Evolutionary conservation across 2,329 filamentous ascomycete genomes (phyloP).

Genomic region (Penicillium vulpinum): DNA sequence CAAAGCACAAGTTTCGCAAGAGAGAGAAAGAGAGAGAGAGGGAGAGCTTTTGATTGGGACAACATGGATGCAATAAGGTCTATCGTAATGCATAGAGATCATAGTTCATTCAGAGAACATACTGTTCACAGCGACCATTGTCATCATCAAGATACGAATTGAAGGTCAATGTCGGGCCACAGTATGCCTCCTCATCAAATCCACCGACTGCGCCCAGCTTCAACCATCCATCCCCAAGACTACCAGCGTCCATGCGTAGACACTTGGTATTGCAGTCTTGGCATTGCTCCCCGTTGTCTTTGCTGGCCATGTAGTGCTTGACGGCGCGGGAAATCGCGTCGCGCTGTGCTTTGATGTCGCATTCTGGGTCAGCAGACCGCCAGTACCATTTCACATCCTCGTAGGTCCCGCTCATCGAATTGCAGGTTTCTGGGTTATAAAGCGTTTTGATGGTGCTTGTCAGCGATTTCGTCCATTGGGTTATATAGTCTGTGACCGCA

Average conservation of each 20-base stretch:
- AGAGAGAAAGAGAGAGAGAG: no score
- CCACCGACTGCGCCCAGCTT: background rate
- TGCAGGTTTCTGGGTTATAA: background rate
- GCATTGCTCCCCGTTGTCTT: background rate
- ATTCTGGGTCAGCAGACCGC: slow-evolving; percentile 4
- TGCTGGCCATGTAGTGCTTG: slow-evolving; percentile 2
- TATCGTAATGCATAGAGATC: background rate
- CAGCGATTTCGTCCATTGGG: background rate
- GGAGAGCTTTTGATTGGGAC: background rate
- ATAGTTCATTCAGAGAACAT: background rate
- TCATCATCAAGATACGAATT: background rate
- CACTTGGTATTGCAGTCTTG: slow-evolving; percentile 9
- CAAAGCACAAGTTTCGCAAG: background rate
- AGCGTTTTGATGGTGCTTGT: background rate
- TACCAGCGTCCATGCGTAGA: background rate
- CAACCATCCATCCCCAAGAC: slow-evolving; percentile 11
- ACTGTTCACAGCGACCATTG: background rate
- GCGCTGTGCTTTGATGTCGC: slow-evolving; percentile 7
- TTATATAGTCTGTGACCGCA: background rate
- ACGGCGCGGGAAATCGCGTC: slow-evolving; percentile 4
- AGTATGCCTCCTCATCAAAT: slow-evolving; percentile 10
- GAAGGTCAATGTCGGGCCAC: slow-evolving; percentile 2
- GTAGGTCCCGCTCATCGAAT: slow-evolving; percentile 2
- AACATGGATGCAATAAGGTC: background rate
- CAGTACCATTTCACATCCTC: slow-evolving; percentile 1